These are phyloP conservation scores for Tetrahymena borealis DNA, from an alignment of 73 alveolate species.

Conservation along the genomic window DNA sequence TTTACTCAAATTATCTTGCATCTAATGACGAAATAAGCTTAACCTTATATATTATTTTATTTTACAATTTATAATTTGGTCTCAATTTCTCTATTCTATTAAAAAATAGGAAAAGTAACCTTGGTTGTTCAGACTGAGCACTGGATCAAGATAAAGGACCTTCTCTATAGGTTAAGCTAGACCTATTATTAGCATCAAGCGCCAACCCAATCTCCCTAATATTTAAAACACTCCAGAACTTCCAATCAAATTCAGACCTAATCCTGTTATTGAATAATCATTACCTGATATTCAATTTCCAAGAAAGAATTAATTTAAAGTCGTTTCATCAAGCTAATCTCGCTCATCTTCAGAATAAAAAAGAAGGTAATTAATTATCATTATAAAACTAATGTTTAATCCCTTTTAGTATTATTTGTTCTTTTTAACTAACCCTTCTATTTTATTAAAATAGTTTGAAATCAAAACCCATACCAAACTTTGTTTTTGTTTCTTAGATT, in stretches of 20 bases:
- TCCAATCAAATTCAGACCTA: not conserved
- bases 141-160: not conserved
- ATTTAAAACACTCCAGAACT: not conserved
- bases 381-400: no score
- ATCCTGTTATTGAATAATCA: not conserved
- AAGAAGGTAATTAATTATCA: not conserved
- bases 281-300: not conserved
- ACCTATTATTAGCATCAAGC: not conserved
- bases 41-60: no score
- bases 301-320: not conserved
- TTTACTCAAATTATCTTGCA: no score
- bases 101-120: not conserved
- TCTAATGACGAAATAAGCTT: no score
- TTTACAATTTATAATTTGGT: no score
- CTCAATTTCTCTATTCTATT: not conserved
- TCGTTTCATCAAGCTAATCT: not conserved
- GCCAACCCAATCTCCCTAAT: not conserved
- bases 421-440: no score
- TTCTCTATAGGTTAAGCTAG: not conserved
- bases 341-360: not conserved
- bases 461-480: not conserved
- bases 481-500: not conserved
- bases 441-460: not conserved
- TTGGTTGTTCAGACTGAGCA: conserved; percentile 1
- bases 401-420: no score